Conservation (phyloP, 805 yeast species). For the Ogataea populi-albae region DNA sequence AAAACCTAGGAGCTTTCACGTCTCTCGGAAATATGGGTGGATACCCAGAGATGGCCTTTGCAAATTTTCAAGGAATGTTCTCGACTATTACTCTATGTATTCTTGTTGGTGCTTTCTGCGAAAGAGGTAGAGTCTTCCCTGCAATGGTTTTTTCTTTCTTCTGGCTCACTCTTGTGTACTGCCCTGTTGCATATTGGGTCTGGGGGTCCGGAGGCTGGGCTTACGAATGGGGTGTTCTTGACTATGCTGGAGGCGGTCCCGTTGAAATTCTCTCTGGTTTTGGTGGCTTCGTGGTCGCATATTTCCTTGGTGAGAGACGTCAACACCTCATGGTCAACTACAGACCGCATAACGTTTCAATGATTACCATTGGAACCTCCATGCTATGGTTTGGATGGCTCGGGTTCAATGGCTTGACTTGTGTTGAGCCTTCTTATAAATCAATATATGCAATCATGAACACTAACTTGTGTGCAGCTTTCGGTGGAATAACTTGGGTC, state of each 20-base stretch:
- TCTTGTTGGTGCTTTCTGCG: slow-evolving; percentile 89
- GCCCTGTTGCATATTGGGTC: slow-evolving; percentile 94
- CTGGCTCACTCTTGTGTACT: slow-evolving; percentile 90
- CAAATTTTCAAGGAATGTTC: slow-evolving; percentile 88
- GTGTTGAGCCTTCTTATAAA: slow-evolving; percentile 75
- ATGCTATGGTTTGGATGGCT: slow-evolving; percentile 95
- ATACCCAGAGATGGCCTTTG: slow-evolving; percentile 83
- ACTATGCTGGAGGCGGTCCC: slow-evolving; percentile 98
- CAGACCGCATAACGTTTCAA: slow-evolving; percentile 92
- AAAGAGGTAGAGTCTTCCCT: slow-evolving; percentile 87
- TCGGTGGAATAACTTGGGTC: slow-evolving; percentile 93
- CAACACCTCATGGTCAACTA: slow-evolving; percentile 78
- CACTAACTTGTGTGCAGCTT: slow-evolving; percentile 83
- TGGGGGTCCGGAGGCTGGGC: slow-evolving; percentile 98
- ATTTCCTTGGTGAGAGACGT: slow-evolving; percentile 72
- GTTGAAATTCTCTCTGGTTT: slow-evolving; percentile 92
- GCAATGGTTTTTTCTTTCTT: slow-evolving; percentile 75
- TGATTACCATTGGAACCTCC: slow-evolving; percentile 84
- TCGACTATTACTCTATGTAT: slow-evolving; percentile 89
- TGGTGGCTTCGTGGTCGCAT: slow-evolving; percentile 83
- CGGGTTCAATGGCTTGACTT: slow-evolving; percentile 90
- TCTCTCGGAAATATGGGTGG: slow-evolving; percentile 27
- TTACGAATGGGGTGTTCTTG: slow-evolving; percentile 83
- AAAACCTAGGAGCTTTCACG: slow-evolving; percentile 53
- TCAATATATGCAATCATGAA: slow-evolving; percentile 91